Evolutionary conservation across 2,329 filamentous ascomycete genomes (phyloP), one percentile per base, ranked within the genome.

Genomic region (Cladosporium cucumerinum): DNA sequence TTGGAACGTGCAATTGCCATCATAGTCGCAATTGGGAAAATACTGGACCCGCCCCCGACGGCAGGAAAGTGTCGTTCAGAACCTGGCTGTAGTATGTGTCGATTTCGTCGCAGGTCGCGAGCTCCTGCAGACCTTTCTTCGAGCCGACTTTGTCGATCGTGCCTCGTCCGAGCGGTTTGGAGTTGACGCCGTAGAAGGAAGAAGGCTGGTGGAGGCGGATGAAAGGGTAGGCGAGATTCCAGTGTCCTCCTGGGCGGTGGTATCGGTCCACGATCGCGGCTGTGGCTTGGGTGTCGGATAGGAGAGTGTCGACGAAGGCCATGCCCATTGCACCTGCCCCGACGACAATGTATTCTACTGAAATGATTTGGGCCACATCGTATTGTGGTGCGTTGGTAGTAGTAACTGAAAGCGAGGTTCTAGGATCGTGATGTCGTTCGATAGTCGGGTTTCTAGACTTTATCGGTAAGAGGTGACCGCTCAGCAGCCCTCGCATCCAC

Each of bases 301-400:
- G 23, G 10, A 69, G 49, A 12, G 66, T 66, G 55, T 70, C 69
- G 23, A 65, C 66, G 28, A 70, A 70, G 11, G 67, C 69, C 61
- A 70, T 66, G n/a, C 67, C 67, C 66, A 69, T 69, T 6, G 69
- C 69, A 7, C 69, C 69, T 11, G 69, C 65, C 5, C 69, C 69
- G 30, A 69, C 59, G 62, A 70, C 63, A 3, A 69, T 60, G 51
- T 68, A 70, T 21, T 69, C 67, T 6, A 54, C 64, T 12, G n/a
- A n/a, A 12, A 57, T 30, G 2, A 10, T 12, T 5, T 32, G 10
- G 10, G 28, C 26, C 51, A 54, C 32, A 8, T 10, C 5, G 2
- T 0, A 23, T n/a, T 11, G 39, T 11, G 3, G 1, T 21, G 39
- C 3, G n/a, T 12, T n/a, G 39, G 21, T 39, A 7, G 7, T 7